Conservation (phyloP, 495 filamentous ascomycete species). For the Copromyces sp. region DNA sequence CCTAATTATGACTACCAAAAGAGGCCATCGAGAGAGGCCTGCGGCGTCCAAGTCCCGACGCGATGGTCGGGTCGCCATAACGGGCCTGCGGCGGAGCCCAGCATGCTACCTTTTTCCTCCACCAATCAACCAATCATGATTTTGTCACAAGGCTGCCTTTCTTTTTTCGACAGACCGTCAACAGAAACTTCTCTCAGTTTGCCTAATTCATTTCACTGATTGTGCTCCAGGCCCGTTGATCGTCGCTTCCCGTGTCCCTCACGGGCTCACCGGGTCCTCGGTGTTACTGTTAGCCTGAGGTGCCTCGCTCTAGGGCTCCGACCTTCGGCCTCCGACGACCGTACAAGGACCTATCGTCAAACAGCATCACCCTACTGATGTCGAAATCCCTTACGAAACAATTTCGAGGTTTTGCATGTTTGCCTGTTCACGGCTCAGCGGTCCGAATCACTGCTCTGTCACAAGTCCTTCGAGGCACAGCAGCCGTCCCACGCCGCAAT, state of each 20-base stretch:
- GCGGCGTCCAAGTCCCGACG: not conserved
- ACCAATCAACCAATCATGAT: not conserved
- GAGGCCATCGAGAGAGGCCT: not conserved
- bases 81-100: not conserved
- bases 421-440: not conserved
- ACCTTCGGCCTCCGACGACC: not conserved
- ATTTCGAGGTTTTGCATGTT: not conserved
- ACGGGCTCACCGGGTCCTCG: not conserved
- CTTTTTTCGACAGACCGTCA: not conserved
- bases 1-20: not conserved
- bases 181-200: not conserved
- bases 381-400: not conserved
- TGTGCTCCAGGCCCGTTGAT: not conserved
- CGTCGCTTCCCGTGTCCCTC: not conserved
- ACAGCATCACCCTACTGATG: not conserved
- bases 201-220: not conserved
- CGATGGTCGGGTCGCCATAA: not conserved
- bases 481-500: not conserved
- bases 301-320: not conserved
- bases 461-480: not conserved
- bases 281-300: not conserved
- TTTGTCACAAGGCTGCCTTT: not conserved
- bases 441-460: not conserved
- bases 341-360: not conserved
- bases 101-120: not conserved